Conservation (phyloP, 345 rosid species). For the Populus davidiana region DNA sequence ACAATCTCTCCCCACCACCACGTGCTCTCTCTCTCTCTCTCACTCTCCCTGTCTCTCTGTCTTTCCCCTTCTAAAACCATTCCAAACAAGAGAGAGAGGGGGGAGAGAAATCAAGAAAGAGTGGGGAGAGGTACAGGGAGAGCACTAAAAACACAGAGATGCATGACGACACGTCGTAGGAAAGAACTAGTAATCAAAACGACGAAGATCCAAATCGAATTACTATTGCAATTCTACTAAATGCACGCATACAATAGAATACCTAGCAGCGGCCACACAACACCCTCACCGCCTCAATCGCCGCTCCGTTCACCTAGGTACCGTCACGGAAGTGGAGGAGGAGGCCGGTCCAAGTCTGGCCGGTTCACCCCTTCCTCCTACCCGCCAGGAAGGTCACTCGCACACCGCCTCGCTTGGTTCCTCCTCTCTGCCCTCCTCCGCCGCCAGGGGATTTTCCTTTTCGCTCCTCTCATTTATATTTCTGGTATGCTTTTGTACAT, state of each 20-base stretch:
- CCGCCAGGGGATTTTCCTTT: slow-evolving; percentile 83
- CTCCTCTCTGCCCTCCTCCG: slow-evolving; percentile 85
- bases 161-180: neutral
- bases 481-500: slow-evolving; percentile 91
- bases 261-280: slow-evolving; percentile 87
- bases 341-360: slow-evolving; percentile 51
- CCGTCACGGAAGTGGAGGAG: slow-evolving; percentile 42
- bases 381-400: slow-evolving; percentile 41
- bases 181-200: neutral
- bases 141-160: neutral
- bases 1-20: neutral
- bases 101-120: neutral
- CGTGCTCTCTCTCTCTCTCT: slow-evolving; percentile 6
- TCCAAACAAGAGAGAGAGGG: neutral
- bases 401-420: slow-evolving; percentile 84
- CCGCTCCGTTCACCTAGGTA: slow-evolving; percentile 87
- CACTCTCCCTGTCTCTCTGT: neutral
- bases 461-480: slow-evolving; percentile 90
- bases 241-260: slow-evolving; percentile 80
- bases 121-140: neutral
- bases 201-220: neutral
- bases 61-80: neutral
- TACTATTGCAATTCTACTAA: slow-evolving; percentile 22
- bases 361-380: slow-evolving; percentile 39
- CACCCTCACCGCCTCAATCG: slow-evolving; percentile 97